Conservation (phyloP, 2,329 filamentous ascomycete species). For the Teratosphaeria zuluensis region DNA sequence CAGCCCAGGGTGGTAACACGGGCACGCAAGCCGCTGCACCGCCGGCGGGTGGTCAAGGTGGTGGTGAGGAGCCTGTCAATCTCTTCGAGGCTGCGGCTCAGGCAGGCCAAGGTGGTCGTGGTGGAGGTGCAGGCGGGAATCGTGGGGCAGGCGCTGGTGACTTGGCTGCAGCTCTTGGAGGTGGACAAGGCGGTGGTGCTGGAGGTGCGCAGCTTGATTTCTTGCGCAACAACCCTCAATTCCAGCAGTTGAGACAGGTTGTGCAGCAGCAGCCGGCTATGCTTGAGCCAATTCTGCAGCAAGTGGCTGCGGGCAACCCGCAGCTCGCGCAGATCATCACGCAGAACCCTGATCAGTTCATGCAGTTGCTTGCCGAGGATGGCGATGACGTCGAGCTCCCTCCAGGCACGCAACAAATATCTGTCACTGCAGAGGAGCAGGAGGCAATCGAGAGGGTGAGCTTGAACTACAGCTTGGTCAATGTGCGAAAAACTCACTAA, state of each 20-base stretch:
- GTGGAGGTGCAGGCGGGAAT: slow-evolving; percentile 33
- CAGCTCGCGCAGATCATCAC: slow-evolving; percentile 88
- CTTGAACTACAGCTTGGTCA: slow-evolving; percentile 11
- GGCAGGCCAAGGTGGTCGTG: slow-evolving; percentile 22
- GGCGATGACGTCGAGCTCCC: slow-evolving; percentile 76
- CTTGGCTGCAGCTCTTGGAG: slow-evolving; percentile 28
- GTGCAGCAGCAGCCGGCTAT: slow-evolving; percentile 97
- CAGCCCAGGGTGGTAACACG: slow-evolving; percentile 30
- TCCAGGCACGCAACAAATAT: slow-evolving; percentile 79
- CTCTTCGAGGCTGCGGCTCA: slow-evolving; percentile 89
- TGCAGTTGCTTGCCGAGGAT: slow-evolving; percentile 81
- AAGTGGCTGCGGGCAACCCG: slow-evolving; percentile 89
- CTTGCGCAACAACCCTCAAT: slow-evolving; percentile 88
- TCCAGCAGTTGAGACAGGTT: slow-evolving; percentile 93
- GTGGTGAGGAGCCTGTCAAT: slow-evolving; percentile 62
- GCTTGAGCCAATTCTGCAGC: slow-evolving; percentile 95
- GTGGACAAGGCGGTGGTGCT: slow-evolving; percentile 36
- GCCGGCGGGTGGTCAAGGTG: slow-evolving; percentile 28
- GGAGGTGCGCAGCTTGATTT: slow-evolving; percentile 71
- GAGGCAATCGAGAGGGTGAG: slow-evolving; percentile 91
- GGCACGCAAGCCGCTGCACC: slow-evolving; percentile 16
- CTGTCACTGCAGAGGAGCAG: slow-evolving; percentile 89
- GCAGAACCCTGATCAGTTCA: slow-evolving; percentile 84
- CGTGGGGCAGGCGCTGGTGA: slow-evolving; percentile 30
- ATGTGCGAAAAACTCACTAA: slow-evolving; percentile 9